phyloP scores from a whole-genome alignment of 2,329 filamentous ascomycete genomes.

The Colletotrichum filicis region DNA sequence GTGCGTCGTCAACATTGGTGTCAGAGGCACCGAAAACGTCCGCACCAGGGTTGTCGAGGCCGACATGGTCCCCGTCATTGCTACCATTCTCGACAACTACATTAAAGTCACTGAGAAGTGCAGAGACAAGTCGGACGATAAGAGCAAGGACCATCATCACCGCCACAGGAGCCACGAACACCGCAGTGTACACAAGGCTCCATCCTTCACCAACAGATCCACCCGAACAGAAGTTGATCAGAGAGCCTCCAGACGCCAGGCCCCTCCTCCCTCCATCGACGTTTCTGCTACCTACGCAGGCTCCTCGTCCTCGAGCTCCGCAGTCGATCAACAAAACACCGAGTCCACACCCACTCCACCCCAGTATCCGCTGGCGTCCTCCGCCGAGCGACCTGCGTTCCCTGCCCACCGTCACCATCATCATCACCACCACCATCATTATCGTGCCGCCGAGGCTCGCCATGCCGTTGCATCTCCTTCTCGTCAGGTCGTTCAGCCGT shows the following conservation, averaged over 20 bases:
- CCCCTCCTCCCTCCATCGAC: constrained; percentile 79
- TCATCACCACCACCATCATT: constrained; percentile 63
- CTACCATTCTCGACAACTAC: constrained; percentile 98
- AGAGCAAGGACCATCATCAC: constrained; percentile 71
- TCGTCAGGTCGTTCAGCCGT: constrained; percentile 70
- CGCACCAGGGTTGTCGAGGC: constrained; percentile 96
- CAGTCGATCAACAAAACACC: constrained; percentile 49
- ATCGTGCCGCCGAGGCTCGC: constrained; percentile 62
- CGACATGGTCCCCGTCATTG: constrained; percentile 98
- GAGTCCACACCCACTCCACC: constrained; percentile 70
- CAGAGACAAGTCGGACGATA: constrained; percentile 87
- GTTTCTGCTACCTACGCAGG: constrained; percentile 56
- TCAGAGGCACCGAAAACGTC: constrained; percentile 93
- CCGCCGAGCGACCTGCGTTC: constrained; percentile 77
- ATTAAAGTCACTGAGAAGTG: constrained; percentile 95
- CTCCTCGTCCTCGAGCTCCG: constrained; percentile 50
- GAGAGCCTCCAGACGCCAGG: constrained; percentile 77
- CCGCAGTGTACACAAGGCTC: constrained; percentile 59
- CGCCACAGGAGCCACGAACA: constrained; percentile 63
- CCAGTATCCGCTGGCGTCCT: constrained; percentile 74
- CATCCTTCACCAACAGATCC: constrained; percentile 65
- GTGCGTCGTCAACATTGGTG: constrained; percentile 98
- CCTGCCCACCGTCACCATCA: constrained; percentile 57
- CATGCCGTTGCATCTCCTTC: constrained; percentile 60
- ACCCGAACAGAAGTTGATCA: constrained; percentile 67